Conservation (phyloP, 352 stramenopile genomes). For the Phytopythium cucurbitacearum region DNA sequence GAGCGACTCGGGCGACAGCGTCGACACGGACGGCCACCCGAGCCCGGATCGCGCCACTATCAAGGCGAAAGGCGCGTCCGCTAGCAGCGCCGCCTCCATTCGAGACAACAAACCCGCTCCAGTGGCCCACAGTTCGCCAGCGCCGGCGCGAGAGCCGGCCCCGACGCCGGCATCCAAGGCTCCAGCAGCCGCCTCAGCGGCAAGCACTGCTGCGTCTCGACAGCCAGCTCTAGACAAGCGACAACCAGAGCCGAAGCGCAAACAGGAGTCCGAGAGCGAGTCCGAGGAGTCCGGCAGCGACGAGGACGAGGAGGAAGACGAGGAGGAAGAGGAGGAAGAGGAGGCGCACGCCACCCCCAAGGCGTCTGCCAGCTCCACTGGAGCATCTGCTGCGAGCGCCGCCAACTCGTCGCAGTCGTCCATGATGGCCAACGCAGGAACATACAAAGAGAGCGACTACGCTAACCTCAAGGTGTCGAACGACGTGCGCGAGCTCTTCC, state of each 20-base stretch:
- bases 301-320: constrained; percentile 63
- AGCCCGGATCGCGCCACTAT: constrained; percentile 42
- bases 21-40: constrained; percentile 76
- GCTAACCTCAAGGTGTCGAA: constrained; percentile 84
- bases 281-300: constrained; percentile 63
- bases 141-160: constrained; percentile 9
- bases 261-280: constrained; percentile 60
- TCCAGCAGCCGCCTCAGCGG: constrained; percentile 7
- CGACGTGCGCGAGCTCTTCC: constrained; percentile 90
- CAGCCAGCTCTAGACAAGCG: constrained; percentile 30
- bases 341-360: constrained; percentile 13
- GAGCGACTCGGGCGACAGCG: constrained; percentile 80
- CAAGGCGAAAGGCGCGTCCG: constrained; percentile 17
- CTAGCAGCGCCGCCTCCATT: neutral
- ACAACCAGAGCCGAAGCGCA: constrained; percentile 43
- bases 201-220: constrained; percentile 8
- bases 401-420: constrained; percentile 35
- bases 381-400: neutral
- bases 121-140: neutral
- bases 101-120: too few relatives aligned
- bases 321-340: constrained; percentile 59
- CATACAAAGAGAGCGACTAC: constrained; percentile 89
- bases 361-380: constrained; percentile 4
- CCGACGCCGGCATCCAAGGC: constrained; percentile 3
- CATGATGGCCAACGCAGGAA: constrained; percentile 62